These are phyloP conservation scores for Prunus kanzakura DNA, from an alignment of 306 rosid genomes.

Conservation along the genomic window DNA sequence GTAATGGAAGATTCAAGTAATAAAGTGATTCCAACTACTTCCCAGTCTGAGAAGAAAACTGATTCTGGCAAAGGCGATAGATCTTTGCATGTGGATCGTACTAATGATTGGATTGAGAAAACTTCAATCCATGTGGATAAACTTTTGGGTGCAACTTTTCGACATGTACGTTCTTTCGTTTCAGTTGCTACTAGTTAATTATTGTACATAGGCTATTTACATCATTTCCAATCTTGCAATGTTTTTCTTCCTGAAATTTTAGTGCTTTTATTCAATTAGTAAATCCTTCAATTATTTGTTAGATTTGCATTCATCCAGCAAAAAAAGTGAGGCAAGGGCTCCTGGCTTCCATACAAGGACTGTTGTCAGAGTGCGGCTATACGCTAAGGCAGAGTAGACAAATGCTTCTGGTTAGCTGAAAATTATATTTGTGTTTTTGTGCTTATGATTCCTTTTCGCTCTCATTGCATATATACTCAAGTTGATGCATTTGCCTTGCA, in stretches of 20 bases:
- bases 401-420: constrained; percentile 86
- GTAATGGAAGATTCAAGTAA: constrained; percentile 37
- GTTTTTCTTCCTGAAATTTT: constrained; percentile 7
- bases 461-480: neutral
- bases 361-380: constrained; percentile 59
- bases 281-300: constrained; percentile 35
- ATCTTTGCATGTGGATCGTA: constrained; percentile 71
- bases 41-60: constrained; percentile 36
- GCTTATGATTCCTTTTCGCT: constrained; percentile 22
- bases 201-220: neutral
- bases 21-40: constrained; percentile 30
- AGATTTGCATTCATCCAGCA: constrained; percentile 85
- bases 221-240: neutral
- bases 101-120: constrained; percentile 74
- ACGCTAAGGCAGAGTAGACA: constrained; percentile 65
- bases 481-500: neutral
- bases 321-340: constrained; percentile 83
- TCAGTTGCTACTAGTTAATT: constrained; percentile 6
- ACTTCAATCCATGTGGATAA: constrained; percentile 64
- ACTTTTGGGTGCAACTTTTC: constrained; percentile 68
- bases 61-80: constrained; percentile 38
- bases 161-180: constrained; percentile 54
- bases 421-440: neutral
- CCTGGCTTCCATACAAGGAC: constrained; percentile 65
- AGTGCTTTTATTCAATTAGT: constrained; percentile 5